Base-by-base conservation (phyloP, 2,329 filamentous ascomycete species). In the Exophiala sideris region DNA sequence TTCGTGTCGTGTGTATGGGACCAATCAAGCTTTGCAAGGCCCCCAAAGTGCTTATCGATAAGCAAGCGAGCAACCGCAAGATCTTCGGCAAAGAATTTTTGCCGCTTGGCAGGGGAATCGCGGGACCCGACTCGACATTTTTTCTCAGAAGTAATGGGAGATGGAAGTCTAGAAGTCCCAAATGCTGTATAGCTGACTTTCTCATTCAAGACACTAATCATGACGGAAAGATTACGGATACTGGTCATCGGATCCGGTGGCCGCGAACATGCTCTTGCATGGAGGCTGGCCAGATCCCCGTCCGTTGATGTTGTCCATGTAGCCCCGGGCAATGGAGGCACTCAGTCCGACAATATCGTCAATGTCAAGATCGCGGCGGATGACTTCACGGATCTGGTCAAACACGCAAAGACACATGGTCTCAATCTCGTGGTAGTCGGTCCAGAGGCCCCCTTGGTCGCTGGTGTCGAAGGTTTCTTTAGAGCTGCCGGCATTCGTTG, bases 201-300 rank as follows among this genome's bases (percentile, higher is more conserved):
- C 32, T 24, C 11, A 51, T 40, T 51, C 24, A 20, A 20, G 11
- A 12, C n/a, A 16, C 5, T 35, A 14, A 38, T 46, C 29, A 55
- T 57, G 52, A 16, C 45, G 62, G 73, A 76, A 67, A 69, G 69
- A 61, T 78, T 90, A 60, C 82, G 85, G 64, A 80, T 96, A 64
- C 85, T 97, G 60, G 84, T 97, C 60, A 85, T 97, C 62, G 92
- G 94, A 67, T 95, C 92, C 69, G 94, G 94, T 63, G 94, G 92
- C 65, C 86, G 94, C 66, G 94, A 99, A 75, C 91, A 97, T 73
- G 89, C 91, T 44, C 81, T 96, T 59, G 91, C 91, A 39, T 97
- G 91, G 91, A 96, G 95, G 75, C 79, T 97, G 59, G 84, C 86
- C 67, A 87, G 95, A 71, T 96, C 91, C 12, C 78, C 85, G 39